A percentile compares a stretch with the other conserved stretches of the same genome.
Conservation (phyloP, 176 grass and related monocot genomes). For the Microstegium vimineum region DNA sequence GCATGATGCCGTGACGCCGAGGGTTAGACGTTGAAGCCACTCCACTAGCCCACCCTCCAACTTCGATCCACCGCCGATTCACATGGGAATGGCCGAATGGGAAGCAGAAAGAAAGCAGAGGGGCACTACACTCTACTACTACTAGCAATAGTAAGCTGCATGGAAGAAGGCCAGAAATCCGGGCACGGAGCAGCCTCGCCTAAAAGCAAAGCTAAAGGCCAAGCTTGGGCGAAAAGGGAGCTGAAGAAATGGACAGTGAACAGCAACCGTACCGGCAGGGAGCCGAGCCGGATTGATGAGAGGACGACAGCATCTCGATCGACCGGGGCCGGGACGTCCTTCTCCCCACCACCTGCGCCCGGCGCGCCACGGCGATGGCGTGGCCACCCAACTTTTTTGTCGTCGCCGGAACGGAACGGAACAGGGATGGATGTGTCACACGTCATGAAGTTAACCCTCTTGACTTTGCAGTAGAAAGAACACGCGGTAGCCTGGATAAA, state of each 20-base stretch:
- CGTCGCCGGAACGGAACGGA: neutral
- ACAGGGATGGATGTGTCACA: neutral
- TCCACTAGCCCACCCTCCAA: too few relatives aligned
- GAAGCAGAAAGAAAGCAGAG: neutral
- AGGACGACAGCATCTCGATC: neutral
- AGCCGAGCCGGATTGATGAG: neutral
- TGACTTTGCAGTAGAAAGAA: neutral
- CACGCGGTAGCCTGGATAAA: neutral
- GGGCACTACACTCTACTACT: neutral
- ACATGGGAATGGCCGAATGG: neutral
- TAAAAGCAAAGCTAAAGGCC: too few relatives aligned
- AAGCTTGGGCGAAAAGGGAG: neutral
- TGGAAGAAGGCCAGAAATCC: too few relatives aligned
- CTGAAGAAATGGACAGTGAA: neutral
- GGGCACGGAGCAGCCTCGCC: too few relatives aligned
- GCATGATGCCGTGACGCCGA: neutral
- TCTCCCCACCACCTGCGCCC: neutral
- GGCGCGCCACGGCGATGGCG: neutral
- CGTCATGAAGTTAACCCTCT: neutral
- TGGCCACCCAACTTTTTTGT: neutral
- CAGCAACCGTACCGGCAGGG: constrained; percentile 8
- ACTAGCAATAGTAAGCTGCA: too few relatives aligned
- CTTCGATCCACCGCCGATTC: neutral
- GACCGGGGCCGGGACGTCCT: neutral
- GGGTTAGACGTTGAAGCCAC: too few relatives aligned